Conservation (phyloP, 139 green algal species). For the Chlorella sp. region DNA sequence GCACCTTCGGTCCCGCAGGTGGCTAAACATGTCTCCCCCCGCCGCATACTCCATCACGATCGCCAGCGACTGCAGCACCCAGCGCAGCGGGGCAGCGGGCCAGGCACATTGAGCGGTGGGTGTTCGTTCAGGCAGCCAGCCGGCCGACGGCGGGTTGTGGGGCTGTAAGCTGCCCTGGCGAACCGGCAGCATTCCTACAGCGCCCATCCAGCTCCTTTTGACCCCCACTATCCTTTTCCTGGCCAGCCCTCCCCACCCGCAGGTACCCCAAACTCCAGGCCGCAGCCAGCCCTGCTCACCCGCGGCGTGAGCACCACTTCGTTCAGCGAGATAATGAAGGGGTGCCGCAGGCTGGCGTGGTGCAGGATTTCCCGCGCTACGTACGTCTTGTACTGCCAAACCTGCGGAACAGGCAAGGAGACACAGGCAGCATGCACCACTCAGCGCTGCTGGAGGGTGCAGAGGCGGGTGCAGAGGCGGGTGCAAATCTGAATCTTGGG, state of each 20-base stretch:
- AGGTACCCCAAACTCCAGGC: too few species aligned
- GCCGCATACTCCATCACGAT: slow-evolving; percentile 72
- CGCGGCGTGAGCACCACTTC: slow-evolving; percentile 59
- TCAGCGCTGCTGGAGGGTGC: too few species aligned
- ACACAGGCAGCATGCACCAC: neutral
- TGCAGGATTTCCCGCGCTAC: slow-evolving; percentile 64
- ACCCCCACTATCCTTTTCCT: too few species aligned
- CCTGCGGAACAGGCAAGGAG: neutral
- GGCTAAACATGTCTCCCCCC: slow-evolving; percentile 71
- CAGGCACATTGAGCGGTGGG: too few species aligned
- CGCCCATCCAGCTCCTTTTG: too few species aligned
- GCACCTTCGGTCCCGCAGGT: slow-evolving; percentile 5
- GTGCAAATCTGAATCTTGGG: too few species aligned
- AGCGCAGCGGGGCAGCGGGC: neutral
- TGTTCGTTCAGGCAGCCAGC: too few species aligned
- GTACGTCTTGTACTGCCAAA: slow-evolving; percentile 39
- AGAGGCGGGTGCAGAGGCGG: too few species aligned
- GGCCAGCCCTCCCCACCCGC: too few species aligned
- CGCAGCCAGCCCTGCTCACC: neutral
- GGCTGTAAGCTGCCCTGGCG: too few species aligned
- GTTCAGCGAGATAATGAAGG: slow-evolving; percentile 53
- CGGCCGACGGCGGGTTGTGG: too few species aligned
- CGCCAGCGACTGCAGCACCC: slow-evolving; percentile 40
- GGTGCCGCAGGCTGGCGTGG: slow-evolving; percentile 60
- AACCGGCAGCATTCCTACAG: too few species aligned